Conservation (phyloP, 2,329 filamentous ascomycete species). For the Ceratocystis diversiconidia region DNA sequence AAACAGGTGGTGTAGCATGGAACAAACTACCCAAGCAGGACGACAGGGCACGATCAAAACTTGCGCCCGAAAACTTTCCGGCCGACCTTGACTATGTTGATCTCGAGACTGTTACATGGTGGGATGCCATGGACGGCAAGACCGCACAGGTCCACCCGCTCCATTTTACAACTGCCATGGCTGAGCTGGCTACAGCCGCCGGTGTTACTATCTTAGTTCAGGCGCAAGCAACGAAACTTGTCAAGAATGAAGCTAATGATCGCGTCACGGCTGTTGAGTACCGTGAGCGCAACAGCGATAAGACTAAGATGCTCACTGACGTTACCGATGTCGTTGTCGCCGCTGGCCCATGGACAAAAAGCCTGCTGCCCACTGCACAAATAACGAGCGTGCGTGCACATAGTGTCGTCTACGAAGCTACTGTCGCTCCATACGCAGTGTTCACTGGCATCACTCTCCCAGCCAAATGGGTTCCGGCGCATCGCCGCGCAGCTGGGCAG, state of each 20-base stretch:
- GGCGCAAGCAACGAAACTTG: constrained; percentile 47
- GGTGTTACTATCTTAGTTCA: constrained; percentile 55
- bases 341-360: constrained; percentile 50
- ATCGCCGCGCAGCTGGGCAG: constrained; percentile 34
- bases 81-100: constrained; percentile 75
- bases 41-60: constrained; percentile 31
- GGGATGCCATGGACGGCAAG: constrained; percentile 69
- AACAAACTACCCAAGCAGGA: constrained; percentile 49
- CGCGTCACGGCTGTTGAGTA: constrained; percentile 49
- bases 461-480: constrained; percentile 41
- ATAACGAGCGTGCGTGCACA: constrained; percentile 48
- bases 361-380: constrained; percentile 41
- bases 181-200: constrained; percentile 54
- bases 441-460: constrained; percentile 80
- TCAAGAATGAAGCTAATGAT: constrained; percentile 23
- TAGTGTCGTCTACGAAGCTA: constrained; percentile 48
- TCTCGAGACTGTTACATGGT: constrained; percentile 48
- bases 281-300: constrained; percentile 33
- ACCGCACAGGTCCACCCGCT: constrained; percentile 92
- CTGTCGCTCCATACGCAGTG: constrained; percentile 59
- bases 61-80: constrained; percentile 51
- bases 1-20: constrained; percentile 28
- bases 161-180: constrained; percentile 77
- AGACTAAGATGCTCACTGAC: constrained; percentile 27
- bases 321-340: constrained; percentile 42